Evolutionary conservation across 352 stramenopile genomes (phyloP).

Genomic region (Pseudoperonospora humuli): DNA sequence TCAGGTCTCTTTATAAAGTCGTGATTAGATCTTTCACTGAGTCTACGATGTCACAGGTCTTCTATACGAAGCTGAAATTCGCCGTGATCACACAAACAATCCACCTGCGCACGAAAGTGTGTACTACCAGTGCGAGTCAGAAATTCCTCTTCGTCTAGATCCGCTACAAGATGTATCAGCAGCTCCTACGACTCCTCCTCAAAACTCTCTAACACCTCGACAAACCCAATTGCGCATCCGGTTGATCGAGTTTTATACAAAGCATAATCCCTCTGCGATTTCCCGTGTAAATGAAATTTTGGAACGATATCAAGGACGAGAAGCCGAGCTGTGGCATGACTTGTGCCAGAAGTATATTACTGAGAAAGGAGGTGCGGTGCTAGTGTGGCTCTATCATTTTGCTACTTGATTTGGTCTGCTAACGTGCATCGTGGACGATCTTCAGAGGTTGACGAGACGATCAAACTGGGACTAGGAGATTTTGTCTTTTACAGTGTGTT

Average conservation of each 20-base stretch:
- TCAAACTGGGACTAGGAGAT: conserved; percentile 95
- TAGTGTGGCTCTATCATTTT: neutral
- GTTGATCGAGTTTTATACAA: conserved; percentile 59
- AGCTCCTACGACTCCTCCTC: neutral
- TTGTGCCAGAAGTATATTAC: conserved; percentile 66
- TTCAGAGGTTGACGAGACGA: conserved; percentile 73
- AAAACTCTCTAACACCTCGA: conserved; percentile 12
- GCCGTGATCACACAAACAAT: conserved; percentile 24
- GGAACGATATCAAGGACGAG: conserved; percentile 60
- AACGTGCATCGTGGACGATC: neutral
- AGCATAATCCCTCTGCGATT: conserved; percentile 58
- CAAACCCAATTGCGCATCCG: conserved; percentile 31
- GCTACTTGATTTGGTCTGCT: neutral
- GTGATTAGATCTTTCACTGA: conserved; percentile 4
- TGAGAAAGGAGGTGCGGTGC: conserved; percentile 36
- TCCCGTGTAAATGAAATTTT: conserved; percentile 64
- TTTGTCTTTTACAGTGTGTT: conserved; percentile 99
- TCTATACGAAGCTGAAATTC: conserved; percentile 68
- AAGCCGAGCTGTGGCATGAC: conserved; percentile 72
- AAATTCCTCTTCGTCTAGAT: conserved; percentile 28
- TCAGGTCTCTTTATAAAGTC: neutral
- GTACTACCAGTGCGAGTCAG: conserved; percentile 68
- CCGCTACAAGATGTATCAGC: conserved; percentile 9
- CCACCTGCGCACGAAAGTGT: conserved; percentile 27
- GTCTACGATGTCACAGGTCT: conserved; percentile 31